Evolutionary conservation across 371 early-diverging fungal species (phyloP), one percentile per base, ranked within the genome.

Genomic region (Chytridiales sp.): DNA sequence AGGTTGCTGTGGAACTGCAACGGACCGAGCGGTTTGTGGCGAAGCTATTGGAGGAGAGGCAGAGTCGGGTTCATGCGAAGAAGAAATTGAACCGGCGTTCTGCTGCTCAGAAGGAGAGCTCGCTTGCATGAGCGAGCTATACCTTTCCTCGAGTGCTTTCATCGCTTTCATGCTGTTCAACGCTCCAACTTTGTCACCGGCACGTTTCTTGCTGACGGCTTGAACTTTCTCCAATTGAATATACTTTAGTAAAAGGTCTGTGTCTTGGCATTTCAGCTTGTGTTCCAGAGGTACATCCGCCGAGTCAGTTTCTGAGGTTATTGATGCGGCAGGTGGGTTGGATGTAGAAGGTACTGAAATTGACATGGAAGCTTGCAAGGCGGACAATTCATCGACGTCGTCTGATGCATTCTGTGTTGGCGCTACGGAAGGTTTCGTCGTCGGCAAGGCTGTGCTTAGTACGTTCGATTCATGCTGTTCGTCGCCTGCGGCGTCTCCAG

Each of bases 141-240:
- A 30, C 0, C 62, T 56, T 31, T 39, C 46, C 35, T 73, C 67
- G 11, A 76, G 36, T 8, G 41, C 62, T 31, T 70, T 67, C 4
- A 53, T 24, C 0, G 47, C 52, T 13, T 47, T 8, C 30, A 68
- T 26, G 4, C 58, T 29, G 26, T 73, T 59, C 43, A 66, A 4
- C 4, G 74, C 76, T 2, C 63, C 68, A 3, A 11, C 42, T 29
- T 22, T 22, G 47, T 74, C 72, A 6, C 77, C 76, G 1, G 42
- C 61, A 26, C 68, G 56, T 44, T 69, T 72, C 42, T 56, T 50
- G 24, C 68, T 56, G 8, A 69, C 31, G 5, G 75, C 75, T 24
- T 53, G 41, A 0, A 65, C 39, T 35, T 71, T 69, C 43, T 69
- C 70, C 42, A 73, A 53, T 46, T 59, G 44, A 6, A 74, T 51